These are phyloP conservation scores for Phytopythium delawarense DNA, from an alignment of 352 stramenopile species.

Conservation along the genomic window DNA sequence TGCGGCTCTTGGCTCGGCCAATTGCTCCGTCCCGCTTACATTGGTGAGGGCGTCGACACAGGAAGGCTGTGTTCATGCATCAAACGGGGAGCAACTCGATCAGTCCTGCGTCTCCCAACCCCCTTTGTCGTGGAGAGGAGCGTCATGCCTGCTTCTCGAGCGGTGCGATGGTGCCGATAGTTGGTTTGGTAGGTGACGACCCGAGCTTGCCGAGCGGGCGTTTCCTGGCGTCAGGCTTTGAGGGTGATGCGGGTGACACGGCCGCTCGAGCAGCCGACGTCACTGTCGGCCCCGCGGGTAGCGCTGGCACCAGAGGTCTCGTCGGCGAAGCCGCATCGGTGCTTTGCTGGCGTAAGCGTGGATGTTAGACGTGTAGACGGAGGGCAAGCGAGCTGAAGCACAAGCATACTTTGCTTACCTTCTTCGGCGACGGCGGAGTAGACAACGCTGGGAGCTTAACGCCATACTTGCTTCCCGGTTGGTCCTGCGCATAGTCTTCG, in stretches of 20 bases:
- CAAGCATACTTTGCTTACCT: constrained; percentile 12
- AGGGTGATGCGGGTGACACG: background rate
- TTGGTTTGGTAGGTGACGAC: background rate
- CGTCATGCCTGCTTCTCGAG: background rate
- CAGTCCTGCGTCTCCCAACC: background rate
- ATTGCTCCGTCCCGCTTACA: too few species aligned
- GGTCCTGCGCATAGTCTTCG: background rate
- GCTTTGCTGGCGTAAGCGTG: background rate
- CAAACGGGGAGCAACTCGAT: background rate
- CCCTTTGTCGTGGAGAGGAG: too few species aligned
- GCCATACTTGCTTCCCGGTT: constrained; percentile 19
- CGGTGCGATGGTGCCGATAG: background rate
- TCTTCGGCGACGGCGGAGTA: constrained; percentile 24
- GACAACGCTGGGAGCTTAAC: constrained; percentile 43
- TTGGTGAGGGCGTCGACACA: background rate
- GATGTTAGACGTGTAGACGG: background rate
- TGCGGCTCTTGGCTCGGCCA: background rate
- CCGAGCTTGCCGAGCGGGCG: background rate
- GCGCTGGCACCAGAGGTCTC: background rate
- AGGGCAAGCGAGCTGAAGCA: background rate
- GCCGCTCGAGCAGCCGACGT: background rate
- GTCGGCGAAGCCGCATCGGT: background rate
- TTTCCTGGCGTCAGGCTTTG: constrained; percentile 2
- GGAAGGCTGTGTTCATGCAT: background rate
- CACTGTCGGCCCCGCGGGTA: constrained; percentile 1